Base-by-base conservation (phyloP, 805 yeast species). In the Yarrowia alimentaria region DNA sequence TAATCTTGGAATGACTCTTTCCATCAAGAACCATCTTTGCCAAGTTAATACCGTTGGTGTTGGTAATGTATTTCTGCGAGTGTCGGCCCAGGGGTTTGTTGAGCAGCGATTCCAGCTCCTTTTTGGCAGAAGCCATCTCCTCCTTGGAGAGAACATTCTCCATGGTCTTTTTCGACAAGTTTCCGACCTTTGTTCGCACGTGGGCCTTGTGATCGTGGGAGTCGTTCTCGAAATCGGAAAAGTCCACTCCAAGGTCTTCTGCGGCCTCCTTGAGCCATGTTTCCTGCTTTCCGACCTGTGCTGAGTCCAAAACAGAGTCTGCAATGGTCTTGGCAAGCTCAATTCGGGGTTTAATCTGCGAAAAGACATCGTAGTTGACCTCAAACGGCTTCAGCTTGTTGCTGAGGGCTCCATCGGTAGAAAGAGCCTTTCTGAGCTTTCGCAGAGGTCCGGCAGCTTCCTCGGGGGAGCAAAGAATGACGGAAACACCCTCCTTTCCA, bases 211-310 rank as follows among this genome's bases (percentile, higher is more conserved):
- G 40, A n/a, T 43, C 50, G 11, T 16, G 16, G 6, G 35, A 7
- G 21, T 60, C 60, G 21, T 54, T 55, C 18, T 55, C 59, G 17
- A 57, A 72, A 55, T 81, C 87, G 57, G 81, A 89, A 34, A 84
- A 73, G 26, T 85, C 96, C 30, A 90, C 68, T 7, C 95, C 99
- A 52, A 93, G 72, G 45, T 93, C 99, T 49, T 85, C 93, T 0
- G 98, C 98, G 0, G 96, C 97, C 61, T 87, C 80, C 54, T 79
- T 76, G 54, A 89, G 71, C 97, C 98, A 89, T 18, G 78, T 72
- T 52, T 80, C 80, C 57, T 88, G 57, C 49, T 61, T 65, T 9
- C 69, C 69, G 32, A 56, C 58, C 5, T 85, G 76, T 14, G 81
- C 76, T 2, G 77, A 66, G 2, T 82, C 77, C 12, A 81, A 70